Conservation (phyloP, 345 rosid genomes). For the Arabis hirsuta region DNA sequence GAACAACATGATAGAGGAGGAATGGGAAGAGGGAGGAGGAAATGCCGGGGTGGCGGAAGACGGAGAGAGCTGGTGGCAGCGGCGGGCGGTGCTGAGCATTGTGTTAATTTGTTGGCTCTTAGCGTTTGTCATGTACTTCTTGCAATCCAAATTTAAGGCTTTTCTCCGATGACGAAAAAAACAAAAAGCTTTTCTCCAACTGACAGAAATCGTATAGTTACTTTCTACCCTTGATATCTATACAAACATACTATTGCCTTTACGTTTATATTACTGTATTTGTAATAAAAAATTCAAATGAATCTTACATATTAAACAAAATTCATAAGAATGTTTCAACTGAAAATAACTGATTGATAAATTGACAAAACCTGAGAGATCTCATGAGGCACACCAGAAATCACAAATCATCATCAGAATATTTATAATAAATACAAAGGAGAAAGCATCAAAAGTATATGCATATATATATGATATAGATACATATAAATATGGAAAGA, state of each 20-base stretch:
- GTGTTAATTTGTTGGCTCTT: not conserved
- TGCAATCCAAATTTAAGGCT: not conserved
- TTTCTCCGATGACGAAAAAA: not conserved
- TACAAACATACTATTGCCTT: no score
- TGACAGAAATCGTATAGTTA: no score
- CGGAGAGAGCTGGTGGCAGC: constrained; percentile 13
- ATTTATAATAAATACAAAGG: constrained; percentile 18
- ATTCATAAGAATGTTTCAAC: not conserved
- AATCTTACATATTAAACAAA: no score
- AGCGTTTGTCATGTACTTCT: constrained; percentile 1
- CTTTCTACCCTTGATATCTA: no score
- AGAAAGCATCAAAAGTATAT: constrained; percentile 32
- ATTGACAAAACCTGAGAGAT: constrained; percentile 9
- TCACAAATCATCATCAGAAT: constrained; percentile 23
- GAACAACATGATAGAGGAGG: constrained; percentile 46
- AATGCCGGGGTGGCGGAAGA: not conserved
- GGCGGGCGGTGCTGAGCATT: not conserved
- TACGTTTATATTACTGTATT: no score
- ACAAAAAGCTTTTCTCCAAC: no score
- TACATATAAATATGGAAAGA: constrained; percentile 4
- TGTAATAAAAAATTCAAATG: no score
- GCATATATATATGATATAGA: constrained; percentile 8
- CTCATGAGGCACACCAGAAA: constrained; percentile 20
- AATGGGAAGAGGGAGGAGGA: not conserved
- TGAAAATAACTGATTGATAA: not conserved